Evolutionary conservation across 768 basidiomycete species (phyloP).

Genomic region (Trametes maxima): DNA sequence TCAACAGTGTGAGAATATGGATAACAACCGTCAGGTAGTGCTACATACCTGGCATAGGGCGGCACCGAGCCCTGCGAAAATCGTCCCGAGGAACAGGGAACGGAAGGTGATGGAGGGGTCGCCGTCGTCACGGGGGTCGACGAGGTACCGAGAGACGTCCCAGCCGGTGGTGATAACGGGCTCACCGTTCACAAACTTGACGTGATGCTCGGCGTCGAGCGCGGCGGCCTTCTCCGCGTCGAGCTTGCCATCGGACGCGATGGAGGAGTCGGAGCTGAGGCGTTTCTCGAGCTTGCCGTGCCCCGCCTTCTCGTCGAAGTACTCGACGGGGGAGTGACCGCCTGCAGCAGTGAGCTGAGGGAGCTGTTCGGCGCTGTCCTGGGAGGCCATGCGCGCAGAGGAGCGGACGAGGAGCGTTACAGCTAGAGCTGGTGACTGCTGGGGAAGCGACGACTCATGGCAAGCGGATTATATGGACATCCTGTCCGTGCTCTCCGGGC

Average conservation of each 20-base stretch:
- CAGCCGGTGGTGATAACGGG: slow-evolving; percentile 39
- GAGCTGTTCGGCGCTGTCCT: slow-evolving; percentile 16
- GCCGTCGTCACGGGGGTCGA: slow-evolving; percentile 60
- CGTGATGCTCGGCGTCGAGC: slow-evolving; percentile 20
- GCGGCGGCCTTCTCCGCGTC: background rate
- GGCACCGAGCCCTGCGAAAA: slow-evolving; percentile 61
- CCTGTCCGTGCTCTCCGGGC: background rate
- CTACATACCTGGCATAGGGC: slow-evolving; percentile 52
- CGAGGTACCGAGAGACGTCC: slow-evolving; percentile 57
- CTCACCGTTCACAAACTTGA: slow-evolving; percentile 28
- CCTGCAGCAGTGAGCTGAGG: slow-evolving; percentile 15
- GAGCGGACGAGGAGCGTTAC: slow-evolving; percentile 8
- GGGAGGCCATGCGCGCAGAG: slow-evolving; percentile 7
- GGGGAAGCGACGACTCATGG: background rate
- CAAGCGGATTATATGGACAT: slow-evolving; percentile 1
- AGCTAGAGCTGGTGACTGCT: slow-evolving; percentile 10
- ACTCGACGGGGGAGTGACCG: background rate
- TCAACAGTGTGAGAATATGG: background rate
- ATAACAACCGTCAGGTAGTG: background rate
- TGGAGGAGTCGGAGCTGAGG: slow-evolving; percentile 16
- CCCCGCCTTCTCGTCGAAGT: slow-evolving; percentile 21
- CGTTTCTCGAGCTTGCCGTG: slow-evolving; percentile 14
- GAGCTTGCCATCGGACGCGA: background rate
- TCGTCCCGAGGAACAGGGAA: slow-evolving; percentile 56
- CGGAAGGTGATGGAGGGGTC: slow-evolving; percentile 59